phyloP scores from a whole-genome alignment of 192 early-diverging fungal genomes.

The Backusella australiensis region DNA sequence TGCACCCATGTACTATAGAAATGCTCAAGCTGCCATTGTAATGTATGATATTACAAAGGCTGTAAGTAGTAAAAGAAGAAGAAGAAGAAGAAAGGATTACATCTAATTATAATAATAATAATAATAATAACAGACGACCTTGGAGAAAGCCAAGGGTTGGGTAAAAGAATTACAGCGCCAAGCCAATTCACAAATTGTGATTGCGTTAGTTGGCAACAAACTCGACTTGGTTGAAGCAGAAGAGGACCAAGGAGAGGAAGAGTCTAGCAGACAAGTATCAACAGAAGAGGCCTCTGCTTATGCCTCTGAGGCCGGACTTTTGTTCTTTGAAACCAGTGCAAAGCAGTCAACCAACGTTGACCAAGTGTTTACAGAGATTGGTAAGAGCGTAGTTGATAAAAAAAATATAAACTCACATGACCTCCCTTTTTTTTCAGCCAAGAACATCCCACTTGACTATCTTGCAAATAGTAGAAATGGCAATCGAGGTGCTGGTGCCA shows the following conservation, averaged over 20 bases:
- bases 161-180: constrained; percentile 98
- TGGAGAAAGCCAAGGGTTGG: constrained; percentile 97
- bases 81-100: not conserved
- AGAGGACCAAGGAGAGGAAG: constrained; percentile 17
- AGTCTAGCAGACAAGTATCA: constrained; percentile 30
- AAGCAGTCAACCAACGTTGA: constrained; percentile 88
- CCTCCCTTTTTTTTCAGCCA: not conserved
- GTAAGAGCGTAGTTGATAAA: not conserved
- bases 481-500: not conserved
- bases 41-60: constrained; percentile 94
- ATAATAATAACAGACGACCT: constrained; percentile 56
- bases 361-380: constrained; percentile 90
- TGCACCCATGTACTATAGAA: constrained; percentile 96
- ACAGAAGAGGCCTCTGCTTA: constrained; percentile 54
- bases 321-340: constrained; percentile 92
- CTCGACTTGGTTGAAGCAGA: constrained; percentile 65
- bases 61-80: constrained; percentile 34
- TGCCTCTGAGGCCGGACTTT: constrained; percentile 68
- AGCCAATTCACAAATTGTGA: constrained; percentile 96
- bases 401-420: not conserved
- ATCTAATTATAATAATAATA: not conserved
- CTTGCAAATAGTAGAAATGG: constrained; percentile 10
- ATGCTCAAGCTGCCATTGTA: constrained; percentile 96
- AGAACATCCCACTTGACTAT: constrained; percentile 14
- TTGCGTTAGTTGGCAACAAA: constrained; percentile 98